Conservation (phyloP, 495 filamentous ascomycete species). For the Aspergillus carlsbadensis region DNA sequence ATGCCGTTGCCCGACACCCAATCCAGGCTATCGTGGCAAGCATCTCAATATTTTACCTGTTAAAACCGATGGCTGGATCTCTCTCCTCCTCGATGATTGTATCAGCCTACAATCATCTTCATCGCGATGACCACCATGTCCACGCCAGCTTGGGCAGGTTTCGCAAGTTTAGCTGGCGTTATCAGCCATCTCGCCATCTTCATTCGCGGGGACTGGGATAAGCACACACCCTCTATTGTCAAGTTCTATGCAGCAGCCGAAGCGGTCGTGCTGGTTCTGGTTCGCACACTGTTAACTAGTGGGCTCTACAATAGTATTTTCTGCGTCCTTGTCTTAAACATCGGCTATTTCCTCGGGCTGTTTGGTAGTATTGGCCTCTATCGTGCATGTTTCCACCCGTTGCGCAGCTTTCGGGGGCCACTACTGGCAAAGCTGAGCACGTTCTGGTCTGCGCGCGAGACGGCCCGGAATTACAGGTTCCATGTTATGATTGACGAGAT, state of each 20-base stretch:
- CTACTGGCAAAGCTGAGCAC: conserved; percentile 38
- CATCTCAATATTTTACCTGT: neutral
- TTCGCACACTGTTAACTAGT: neutral
- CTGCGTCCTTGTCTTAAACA: neutral
- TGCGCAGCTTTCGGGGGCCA: conserved; percentile 45
- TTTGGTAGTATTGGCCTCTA: conserved; percentile 46
- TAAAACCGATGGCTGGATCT: neutral
- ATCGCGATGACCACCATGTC: neutral
- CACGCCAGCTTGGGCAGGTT: neutral
- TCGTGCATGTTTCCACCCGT: conserved; percentile 44
- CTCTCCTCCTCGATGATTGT: neutral
- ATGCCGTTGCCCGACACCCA: too few relatives aligned
- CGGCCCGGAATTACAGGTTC: conserved; percentile 28
- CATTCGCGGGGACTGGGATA: conserved; percentile 1
- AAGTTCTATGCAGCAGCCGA: neutral
- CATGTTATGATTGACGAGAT: conserved; percentile 31
- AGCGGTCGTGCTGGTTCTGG: neutral
- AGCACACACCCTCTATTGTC: neutral
- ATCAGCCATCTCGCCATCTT: neutral
- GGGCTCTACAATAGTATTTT: neutral
- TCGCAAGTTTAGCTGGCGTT: neutral
- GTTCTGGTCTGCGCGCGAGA: conserved; percentile 39
- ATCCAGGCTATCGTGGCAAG: too few relatives aligned
- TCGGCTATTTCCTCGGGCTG: conserved; percentile 17
- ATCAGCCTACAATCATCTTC: neutral